A percentile compares a stretch with the other conserved stretches of the same genome.
phyloP scores from a whole-genome alignment of 192 early-diverging fungal genomes.

The Gaertneriomyces sp. region DNA sequence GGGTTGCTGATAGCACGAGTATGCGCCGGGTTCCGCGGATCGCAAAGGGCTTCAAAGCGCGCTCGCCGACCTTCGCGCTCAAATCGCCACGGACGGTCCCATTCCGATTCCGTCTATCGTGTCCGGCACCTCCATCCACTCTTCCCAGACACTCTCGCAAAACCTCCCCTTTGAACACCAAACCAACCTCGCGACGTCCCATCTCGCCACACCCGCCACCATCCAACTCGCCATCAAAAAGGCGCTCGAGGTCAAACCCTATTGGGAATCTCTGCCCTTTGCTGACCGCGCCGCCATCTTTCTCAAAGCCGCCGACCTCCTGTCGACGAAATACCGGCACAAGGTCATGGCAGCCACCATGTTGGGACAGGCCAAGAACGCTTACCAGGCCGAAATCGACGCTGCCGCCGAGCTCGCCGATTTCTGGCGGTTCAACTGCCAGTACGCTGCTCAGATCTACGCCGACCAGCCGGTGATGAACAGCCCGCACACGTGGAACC shows the following conservation, averaged over 20 bases:
- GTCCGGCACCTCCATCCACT: slow-evolving; percentile 70
- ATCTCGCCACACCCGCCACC: slow-evolving; percentile 66
- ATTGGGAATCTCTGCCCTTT: slow-evolving; percentile 92
- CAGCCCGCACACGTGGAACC: slow-evolving; percentile 82
- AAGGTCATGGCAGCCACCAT: slow-evolving; percentile 78
- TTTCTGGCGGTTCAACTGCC: slow-evolving; percentile 93
- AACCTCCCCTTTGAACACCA: slow-evolving; percentile 79
- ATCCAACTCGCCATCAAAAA: slow-evolving; percentile 71
- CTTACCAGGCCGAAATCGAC: slow-evolving; percentile 99
- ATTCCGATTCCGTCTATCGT: slow-evolving; percentile 79
- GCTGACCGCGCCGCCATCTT: slow-evolving; percentile 93
- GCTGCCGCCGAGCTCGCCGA: slow-evolving; percentile 91
- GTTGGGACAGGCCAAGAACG: slow-evolving; percentile 98
- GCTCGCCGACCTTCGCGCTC: slow-evolving; percentile 67
- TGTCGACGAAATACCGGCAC: slow-evolving; percentile 86
- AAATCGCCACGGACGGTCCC: slow-evolving; percentile 45
- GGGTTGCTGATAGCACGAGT: slow-evolving; percentile 49
- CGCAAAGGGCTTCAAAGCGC: slow-evolving; percentile 70
- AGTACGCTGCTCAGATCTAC: slow-evolving; percentile 91
- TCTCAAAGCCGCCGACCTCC: slow-evolving; percentile 94
- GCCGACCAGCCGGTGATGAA: slow-evolving; percentile 88
- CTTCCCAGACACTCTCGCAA: slow-evolving; percentile 49
- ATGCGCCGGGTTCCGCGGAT: slow-evolving; percentile 72
- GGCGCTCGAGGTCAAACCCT: slow-evolving; percentile 75
- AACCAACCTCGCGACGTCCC: slow-evolving; percentile 74